These are phyloP conservation scores for Alternaria arborescens DNA, from an alignment of 2,329 filamentous ascomycete species.

Conservation along the genomic window DNA sequence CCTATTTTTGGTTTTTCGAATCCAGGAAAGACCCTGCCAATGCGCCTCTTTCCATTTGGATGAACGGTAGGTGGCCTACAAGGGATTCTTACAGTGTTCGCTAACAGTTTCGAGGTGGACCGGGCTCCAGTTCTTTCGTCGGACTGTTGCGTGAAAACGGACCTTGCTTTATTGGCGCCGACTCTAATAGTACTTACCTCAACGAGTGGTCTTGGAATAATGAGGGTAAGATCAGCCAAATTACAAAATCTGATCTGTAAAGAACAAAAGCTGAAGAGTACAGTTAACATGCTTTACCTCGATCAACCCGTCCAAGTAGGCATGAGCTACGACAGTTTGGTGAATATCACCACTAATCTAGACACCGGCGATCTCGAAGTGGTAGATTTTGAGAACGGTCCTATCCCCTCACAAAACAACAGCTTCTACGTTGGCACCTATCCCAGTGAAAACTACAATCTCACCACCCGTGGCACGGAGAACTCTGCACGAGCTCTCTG, in stretches of 20 bases:
- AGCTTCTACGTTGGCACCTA: constrained; percentile 64
- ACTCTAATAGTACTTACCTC: constrained; percentile 60
- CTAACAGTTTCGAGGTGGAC: constrained; percentile 54
- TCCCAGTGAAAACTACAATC: constrained; percentile 54
- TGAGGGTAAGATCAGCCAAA: constrained; percentile 40
- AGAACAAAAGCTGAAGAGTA: not conserved
- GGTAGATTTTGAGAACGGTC: constrained; percentile 39
- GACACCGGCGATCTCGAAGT: constrained; percentile 32
- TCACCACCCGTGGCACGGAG: constrained; percentile 60
- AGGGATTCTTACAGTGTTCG: not conserved
- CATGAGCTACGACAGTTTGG: constrained; percentile 54
- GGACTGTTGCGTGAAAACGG: constrained; percentile 56
- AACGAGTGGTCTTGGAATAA: constrained; percentile 72
- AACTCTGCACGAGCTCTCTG: constrained; percentile 65
- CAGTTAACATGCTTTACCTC: constrained; percentile 65
- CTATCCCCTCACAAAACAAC: constrained; percentile 58
- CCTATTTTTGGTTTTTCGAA: constrained; percentile 73
- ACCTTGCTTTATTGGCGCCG: constrained; percentile 63
- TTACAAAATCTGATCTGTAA: accelerated
- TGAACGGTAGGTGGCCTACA: constrained; percentile 56
- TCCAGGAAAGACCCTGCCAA: constrained; percentile 63
- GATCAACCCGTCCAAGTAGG: constrained; percentile 69
- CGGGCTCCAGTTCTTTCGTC: constrained; percentile 58
- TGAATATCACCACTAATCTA: constrained; percentile 48
- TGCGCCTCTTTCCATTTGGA: constrained; percentile 67